A percentile compares a stretch with the other conserved stretches of the same genome.
phyloP scores from a whole-genome alignment of 129 eudicot genomes.

The Apium graveolens region DNA sequence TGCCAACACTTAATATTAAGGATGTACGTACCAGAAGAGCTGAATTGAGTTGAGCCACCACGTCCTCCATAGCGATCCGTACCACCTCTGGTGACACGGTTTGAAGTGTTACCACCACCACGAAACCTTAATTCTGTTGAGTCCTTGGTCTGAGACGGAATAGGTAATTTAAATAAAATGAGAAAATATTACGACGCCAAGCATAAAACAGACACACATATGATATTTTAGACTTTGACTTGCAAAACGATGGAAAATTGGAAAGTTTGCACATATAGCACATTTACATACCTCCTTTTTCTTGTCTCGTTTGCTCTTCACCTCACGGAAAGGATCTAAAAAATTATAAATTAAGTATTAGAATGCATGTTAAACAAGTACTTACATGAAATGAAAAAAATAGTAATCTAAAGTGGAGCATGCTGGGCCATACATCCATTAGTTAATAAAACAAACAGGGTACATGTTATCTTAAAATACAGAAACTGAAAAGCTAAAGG shows the following conservation, averaged over 20 bases:
- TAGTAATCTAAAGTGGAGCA: not conserved
- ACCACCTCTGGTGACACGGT: conserved; percentile 30
- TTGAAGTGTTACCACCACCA: conserved; percentile 27
- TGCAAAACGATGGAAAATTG: not conserved
- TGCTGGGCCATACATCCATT: not conserved
- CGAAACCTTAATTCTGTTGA: conserved; percentile 39
- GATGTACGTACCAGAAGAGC: conserved; percentile 42
- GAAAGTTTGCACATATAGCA: not conserved
- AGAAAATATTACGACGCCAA: not conserved
- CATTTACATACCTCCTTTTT: conserved; percentile 46
- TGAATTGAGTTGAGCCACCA: conserved; percentile 10
- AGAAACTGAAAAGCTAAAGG: not conserved
- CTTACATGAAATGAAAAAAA: not conserved
- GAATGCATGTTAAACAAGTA: not conserved
- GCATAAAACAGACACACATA: not conserved
- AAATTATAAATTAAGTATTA: conserved; percentile 2
- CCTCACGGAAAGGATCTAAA: conserved; percentile 59
- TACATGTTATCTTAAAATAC: not conserved
- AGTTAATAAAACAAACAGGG: not conserved
- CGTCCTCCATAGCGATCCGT: conserved; percentile 5
- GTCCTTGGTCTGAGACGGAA: conserved; percentile 35
- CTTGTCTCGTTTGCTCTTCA: conserved; percentile 70
- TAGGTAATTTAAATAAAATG: not conserved
- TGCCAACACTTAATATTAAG: not conserved
- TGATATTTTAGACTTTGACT: not conserved